Evolutionary conservation across 1,284 basidiomycete species (phyloP).

Genomic region (Mixia osmundae): DNA sequence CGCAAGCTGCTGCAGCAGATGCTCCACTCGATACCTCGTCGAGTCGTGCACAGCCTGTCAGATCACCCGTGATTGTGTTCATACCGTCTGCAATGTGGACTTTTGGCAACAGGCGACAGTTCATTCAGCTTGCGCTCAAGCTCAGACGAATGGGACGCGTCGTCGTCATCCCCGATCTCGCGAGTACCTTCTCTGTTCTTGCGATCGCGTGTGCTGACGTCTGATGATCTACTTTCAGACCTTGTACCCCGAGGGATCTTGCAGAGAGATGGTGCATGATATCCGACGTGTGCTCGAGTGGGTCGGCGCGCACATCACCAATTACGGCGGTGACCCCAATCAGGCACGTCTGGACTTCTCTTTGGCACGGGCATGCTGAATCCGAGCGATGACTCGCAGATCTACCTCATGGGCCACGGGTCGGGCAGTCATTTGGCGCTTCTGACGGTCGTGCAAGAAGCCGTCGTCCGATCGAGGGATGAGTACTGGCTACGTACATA

Average conservation of each 20-base stretch:
- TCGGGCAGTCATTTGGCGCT: constrained; percentile 17
- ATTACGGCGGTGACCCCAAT: constrained; percentile 22
- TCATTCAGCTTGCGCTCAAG: constrained; percentile 21
- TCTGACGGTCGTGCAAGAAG: constrained; percentile 22
- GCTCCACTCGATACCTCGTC: neutral
- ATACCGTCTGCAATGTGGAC: constrained; percentile 20
- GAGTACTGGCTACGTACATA: constrained; percentile 4
- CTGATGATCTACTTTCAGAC: constrained; percentile 8
- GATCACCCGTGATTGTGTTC: constrained; percentile 21
- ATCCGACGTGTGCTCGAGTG: constrained; percentile 21
- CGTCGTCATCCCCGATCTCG: constrained; percentile 23
- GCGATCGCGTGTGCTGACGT: too few species aligned
- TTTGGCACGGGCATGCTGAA: neutral
- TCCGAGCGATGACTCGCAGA: too few species aligned
- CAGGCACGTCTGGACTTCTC: constrained; percentile 9
- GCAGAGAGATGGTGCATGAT: constrained; percentile 20
- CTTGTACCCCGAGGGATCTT: constrained; percentile 20
- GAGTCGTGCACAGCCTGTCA: neutral
- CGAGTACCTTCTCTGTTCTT: too few species aligned
- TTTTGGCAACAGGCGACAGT: constrained; percentile 13
- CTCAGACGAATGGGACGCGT: constrained; percentile 21
- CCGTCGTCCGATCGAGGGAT: constrained; percentile 20
- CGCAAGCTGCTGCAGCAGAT: constrained; percentile 1
- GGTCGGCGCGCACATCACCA: constrained; percentile 18
- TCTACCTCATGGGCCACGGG: constrained; percentile 22